Evolutionary conservation across 495 filamentous ascomycete species (phyloP), one percentile per base, ranked within the genome.

Genomic region (Hypoxylon lenormandii): DNA sequence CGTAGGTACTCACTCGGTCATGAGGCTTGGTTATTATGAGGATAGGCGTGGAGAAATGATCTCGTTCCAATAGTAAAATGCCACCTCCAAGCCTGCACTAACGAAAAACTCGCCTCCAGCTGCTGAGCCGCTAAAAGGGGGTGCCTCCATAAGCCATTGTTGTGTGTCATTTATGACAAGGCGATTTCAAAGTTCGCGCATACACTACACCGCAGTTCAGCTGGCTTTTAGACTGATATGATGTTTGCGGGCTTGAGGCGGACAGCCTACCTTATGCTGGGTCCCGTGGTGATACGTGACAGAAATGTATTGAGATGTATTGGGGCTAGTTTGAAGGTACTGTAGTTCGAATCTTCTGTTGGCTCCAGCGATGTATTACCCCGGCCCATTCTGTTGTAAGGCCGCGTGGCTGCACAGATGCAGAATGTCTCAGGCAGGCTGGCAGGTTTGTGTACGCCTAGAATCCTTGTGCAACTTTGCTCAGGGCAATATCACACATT

Each of bases 151-250:
- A 45, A 57, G 43, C 16, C 13, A 60, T 50, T 13, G 5, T 70
- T 61, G 28, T 61, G 28, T 70, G 51, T 65, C 67, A 70, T 70
- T 61, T 65, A 60, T 64, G 67, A 70, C 45, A 61, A 54, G 46
- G 51, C 26, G 23, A 47, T 11, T 16, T 26, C 43, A 16, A 48
- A 48, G 18, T 40, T 38, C 38, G 23, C 42, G 42, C 3, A 28
- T 28, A 28, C 26, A 28, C 26, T 28, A 7, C 7, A 28, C 6
- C 16, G 50, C 49, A 33, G 11, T 48, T 55, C 52, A 54, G 36
- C 43, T 50, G 38, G 59, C 28, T 47, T 48, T 33, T 57, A 42
- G 19, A 40, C 16, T 16, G 22, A 18, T 19, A 36, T 56, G 47
- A 58, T 43, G 33, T 36, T n/a, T 2, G 38, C 12, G 42, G 42